Evolutionary conservation across 1,284 basidiomycete species (phyloP).

Genomic region (Athelia sp.): DNA sequence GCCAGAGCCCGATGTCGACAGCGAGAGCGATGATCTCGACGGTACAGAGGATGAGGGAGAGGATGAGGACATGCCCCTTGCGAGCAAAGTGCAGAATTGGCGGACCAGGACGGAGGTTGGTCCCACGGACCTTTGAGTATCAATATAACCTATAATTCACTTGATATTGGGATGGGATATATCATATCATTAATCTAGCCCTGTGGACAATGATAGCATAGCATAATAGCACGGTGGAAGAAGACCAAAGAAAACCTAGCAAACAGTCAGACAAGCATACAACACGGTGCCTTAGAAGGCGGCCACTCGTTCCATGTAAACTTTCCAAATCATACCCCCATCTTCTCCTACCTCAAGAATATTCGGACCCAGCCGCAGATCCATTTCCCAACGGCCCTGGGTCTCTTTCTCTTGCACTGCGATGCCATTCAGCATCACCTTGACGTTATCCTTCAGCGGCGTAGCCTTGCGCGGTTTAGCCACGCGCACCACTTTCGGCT

Average conservation of each 20-base stretch:
- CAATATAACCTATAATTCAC: background rate
- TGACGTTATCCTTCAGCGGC: conserved; percentile 40
- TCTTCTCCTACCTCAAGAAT: conserved; percentile 67
- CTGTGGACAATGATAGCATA: background rate
- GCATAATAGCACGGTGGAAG: background rate
- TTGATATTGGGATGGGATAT: background rate
- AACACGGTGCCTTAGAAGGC: background rate
- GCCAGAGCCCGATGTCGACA: conserved; percentile 37
- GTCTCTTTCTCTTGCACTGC: conserved; percentile 36
- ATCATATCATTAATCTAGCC: background rate
- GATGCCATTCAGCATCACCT: conserved; percentile 48
- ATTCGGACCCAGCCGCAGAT: conserved; percentile 47
- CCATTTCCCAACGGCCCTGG: conserved; percentile 48
- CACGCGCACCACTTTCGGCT: conserved; percentile 26
- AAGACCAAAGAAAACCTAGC: background rate
- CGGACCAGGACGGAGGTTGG: background rate
- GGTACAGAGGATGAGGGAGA: conserved; percentile 26
- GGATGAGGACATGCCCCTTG: background rate
- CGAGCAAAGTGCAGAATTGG: conserved; percentile 1
- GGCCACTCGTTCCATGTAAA: conserved; percentile 50
- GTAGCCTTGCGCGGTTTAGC: conserved; percentile 33
- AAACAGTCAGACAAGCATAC: background rate
- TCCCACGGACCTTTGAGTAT: background rate
- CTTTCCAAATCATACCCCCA: conserved; percentile 59
- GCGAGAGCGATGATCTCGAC: conserved; percentile 12